Percentiles rank a stretch among this genome's conserved stretches.
Evolutionary conservation across 2,329 filamentous ascomycete genomes (phyloP).

Genomic region (Paracoccidioides brasiliensis): DNA sequence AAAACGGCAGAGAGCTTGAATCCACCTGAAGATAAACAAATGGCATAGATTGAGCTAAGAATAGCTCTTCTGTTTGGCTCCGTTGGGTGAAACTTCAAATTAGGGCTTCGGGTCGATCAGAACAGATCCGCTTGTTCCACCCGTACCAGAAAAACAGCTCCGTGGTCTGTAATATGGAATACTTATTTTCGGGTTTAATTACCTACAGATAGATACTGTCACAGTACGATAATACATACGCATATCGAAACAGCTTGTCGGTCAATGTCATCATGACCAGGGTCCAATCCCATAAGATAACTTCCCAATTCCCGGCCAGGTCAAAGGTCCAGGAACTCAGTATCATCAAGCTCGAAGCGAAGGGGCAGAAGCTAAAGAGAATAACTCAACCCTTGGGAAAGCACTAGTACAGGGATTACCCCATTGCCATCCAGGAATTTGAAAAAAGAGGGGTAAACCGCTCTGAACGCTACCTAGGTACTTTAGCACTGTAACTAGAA

Average conservation of each 20-base stretch:
- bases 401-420: neutral
- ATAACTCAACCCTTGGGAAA: neutral
- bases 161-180: neutral
- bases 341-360: too few relatives aligned
- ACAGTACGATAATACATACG: neutral
- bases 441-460: neutral
- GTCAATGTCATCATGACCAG: too few relatives aligned
- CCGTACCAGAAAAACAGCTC: neutral
- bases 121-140: neutral
- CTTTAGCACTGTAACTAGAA: too few relatives aligned
- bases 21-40: neutral
- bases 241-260: too few relatives aligned
- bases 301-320: neutral
- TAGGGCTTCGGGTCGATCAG: slow-evolving; percentile 3
- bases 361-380: neutral
- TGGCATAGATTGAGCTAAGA: neutral
- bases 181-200: neutral
- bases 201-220: neutral
- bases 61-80: neutral
- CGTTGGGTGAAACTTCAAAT: neutral
- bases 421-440: neutral
- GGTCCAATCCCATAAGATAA: too few relatives aligned
- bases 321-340: neutral
- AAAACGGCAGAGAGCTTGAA: too few relatives aligned
- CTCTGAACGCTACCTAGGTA: neutral